Conservation (phyloP, 1,284 basidiomycete species). For the Butyriboletus appendiculatus region DNA sequence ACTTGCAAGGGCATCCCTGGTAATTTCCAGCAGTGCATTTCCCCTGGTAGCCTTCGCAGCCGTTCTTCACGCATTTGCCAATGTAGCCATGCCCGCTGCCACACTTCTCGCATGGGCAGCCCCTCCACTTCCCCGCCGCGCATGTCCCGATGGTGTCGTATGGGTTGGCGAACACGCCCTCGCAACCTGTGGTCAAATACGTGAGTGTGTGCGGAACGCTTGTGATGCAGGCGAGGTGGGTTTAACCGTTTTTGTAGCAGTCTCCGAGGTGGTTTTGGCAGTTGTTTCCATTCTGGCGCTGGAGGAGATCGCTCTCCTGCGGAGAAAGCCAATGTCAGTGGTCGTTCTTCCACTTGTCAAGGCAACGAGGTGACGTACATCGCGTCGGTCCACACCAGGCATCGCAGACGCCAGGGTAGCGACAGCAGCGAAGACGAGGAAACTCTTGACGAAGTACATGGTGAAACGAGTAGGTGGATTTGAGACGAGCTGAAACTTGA, state of each 20-base stretch:
- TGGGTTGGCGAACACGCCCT: not conserved
- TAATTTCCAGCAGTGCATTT: not conserved
- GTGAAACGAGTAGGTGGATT: too few species aligned
- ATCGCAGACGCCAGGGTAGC: slow-evolving; percentile 8
- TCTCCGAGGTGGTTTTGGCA: not conserved
- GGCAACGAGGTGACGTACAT: too few species aligned
- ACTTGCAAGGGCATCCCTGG: slow-evolving; percentile 6
- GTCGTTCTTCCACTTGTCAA: too few species aligned
- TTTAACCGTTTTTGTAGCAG: not conserved
- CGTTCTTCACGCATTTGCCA: not conserved
- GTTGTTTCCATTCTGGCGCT: not conserved
- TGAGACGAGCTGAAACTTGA: not conserved
- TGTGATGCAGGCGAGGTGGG: not conserved
- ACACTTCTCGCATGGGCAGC: slow-evolving; percentile 9
- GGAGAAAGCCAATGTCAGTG: too few species aligned
- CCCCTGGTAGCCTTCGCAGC: not conserved
- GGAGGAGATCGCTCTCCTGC: too few species aligned
- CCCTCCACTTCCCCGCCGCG: not conserved
- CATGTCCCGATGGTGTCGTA: not conserved
- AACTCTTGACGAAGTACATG: not conserved
- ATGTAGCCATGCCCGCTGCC: not conserved
- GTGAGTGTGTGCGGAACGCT: not conserved
- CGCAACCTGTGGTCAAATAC: slow-evolving; percentile 5
- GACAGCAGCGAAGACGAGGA: slow-evolving; percentile 4
- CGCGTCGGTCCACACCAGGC: not conserved